These are phyloP conservation scores for Trichosanthes cucumerina DNA, from an alignment of 306 rosid species.

Conservation along the genomic window DNA sequence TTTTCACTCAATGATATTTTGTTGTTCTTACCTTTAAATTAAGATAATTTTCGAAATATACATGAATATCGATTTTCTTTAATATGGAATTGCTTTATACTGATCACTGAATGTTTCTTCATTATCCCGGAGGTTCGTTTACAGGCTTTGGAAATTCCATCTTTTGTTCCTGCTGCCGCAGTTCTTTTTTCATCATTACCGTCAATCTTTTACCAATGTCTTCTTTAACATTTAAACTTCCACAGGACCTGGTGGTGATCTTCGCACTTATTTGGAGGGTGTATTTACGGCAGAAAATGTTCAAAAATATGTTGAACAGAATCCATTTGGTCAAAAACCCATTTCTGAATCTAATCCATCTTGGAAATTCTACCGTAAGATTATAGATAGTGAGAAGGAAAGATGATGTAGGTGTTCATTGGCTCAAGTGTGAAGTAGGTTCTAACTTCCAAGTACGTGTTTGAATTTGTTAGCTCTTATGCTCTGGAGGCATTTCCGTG, in stretches of 20 bases:
- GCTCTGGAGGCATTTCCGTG: background rate
- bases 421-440: background rate
- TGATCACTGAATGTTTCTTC: background rate
- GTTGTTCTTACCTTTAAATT: background rate
- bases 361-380: conserved; percentile 45
- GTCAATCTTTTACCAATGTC: background rate
- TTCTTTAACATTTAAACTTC: conserved; percentile 1
- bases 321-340: conserved; percentile 72
- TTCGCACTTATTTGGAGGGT: conserved; percentile 53
- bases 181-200: background rate
- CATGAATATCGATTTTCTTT: background rate
- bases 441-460: conserved; percentile 3
- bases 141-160: background rate
- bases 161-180: background rate
- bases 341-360: conserved; percentile 40
- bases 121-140: background rate
- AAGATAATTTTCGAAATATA: background rate
- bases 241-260: conserved; percentile 72
- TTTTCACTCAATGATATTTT: background rate
- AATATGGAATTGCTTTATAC: background rate
- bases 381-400: background rate
- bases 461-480: background rate
- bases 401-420: background rate
- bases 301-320: conserved; percentile 39
- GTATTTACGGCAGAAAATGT: conserved; percentile 48